phyloP scores from a whole-genome alignment of 495 filamentous ascomycete species.

The Opeltia flavorubescens region DNA sequence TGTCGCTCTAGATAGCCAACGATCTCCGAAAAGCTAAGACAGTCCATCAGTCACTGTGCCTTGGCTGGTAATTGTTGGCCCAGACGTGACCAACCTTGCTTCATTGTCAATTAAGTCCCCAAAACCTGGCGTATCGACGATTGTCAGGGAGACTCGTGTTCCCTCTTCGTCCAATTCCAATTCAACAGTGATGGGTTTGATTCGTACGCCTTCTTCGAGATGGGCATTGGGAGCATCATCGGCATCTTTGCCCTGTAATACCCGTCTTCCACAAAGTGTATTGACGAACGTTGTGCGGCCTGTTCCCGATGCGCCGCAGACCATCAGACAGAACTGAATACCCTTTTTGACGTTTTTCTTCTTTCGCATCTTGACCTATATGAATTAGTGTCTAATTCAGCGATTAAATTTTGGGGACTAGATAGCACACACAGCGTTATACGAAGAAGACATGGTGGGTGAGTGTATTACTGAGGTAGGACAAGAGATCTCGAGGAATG shows the following conservation, averaged over 20 bases:
- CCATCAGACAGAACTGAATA: conserved; percentile 99
- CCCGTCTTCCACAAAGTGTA: conserved; percentile 91
- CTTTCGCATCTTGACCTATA: conserved; percentile 84
- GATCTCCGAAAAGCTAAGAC: conserved; percentile 78
- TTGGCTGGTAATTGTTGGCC: not conserved
- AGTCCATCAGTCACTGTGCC: not conserved
- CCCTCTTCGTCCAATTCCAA: conserved; percentile 96
- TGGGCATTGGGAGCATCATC: conserved; percentile 83
- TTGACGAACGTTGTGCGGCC: conserved; percentile 98
- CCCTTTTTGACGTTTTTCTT: conserved; percentile 99
- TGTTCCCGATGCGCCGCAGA: conserved; percentile 96
- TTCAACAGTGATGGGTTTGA: conserved; percentile 97
- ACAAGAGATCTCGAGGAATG: conserved; percentile 1
- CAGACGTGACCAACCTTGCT: conserved; percentile 49
- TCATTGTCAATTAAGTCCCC: conserved; percentile 99
- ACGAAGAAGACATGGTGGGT: conserved; percentile 44
- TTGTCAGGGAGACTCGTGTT: conserved; percentile 92
- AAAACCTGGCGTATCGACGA: conserved; percentile 96
- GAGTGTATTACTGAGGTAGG: conserved; percentile 4
- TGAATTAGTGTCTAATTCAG: not conserved
- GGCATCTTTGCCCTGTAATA: conserved; percentile 73
- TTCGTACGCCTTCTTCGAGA: conserved; percentile 89
- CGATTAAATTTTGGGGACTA: not conserved
- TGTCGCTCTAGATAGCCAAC: conserved; percentile 95
- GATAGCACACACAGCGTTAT: conserved; percentile 43